Base-by-base conservation (phyloP, 352 stramenopile species). In the Pythium biforme region DNA sequence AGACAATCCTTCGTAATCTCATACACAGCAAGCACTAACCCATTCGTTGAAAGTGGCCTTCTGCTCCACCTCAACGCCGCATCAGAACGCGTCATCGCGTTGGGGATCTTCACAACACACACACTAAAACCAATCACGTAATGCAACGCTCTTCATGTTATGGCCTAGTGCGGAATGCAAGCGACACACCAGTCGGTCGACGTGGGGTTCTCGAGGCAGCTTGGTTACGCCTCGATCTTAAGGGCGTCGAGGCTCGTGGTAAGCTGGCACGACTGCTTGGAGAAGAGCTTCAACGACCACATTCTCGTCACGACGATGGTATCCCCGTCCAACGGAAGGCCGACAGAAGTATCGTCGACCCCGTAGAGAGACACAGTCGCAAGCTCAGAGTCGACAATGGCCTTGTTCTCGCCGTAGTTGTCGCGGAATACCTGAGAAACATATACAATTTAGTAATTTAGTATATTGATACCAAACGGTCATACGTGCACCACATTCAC, bases 211-310 rank as follows among this genome's bases (percentile, higher is more conserved):
- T 3, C 15, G n/a, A 25, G 5, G n/a, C 17, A 25, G 19, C 40
- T 14, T 47, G 11, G 3, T n/a, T 25, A 47, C 40, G 19, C 5
- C 40, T 47, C 40, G n/a, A 25, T 14, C 40, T 25, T 47, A 20
- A 62, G 22, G 6, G 12, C 7, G 9, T 55, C 46, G 12, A 55
- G 20, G 20, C 22, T 62, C 4, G 55, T 62, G 0, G 43, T 40
- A 0, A 62, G 10, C 34, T 62, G 55, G 29, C 55, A 62, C 3
- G 26, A n/a, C 1, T 55, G 20, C 9, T 55, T 47, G 0, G 27
- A 2, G 20, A 48, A 62, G 1, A 62, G 41, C 20, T 53, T 33
- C 41, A 62, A 19, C 4, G 20, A 27, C 55, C 55, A 62, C 29
- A 62, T 8, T 0, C 17, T 46, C 7, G 11, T 10, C 3, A 62